phyloP scores from a whole-genome alignment of 495 filamentous ascomycete genomes.

The Penicillium angulare region DNA sequence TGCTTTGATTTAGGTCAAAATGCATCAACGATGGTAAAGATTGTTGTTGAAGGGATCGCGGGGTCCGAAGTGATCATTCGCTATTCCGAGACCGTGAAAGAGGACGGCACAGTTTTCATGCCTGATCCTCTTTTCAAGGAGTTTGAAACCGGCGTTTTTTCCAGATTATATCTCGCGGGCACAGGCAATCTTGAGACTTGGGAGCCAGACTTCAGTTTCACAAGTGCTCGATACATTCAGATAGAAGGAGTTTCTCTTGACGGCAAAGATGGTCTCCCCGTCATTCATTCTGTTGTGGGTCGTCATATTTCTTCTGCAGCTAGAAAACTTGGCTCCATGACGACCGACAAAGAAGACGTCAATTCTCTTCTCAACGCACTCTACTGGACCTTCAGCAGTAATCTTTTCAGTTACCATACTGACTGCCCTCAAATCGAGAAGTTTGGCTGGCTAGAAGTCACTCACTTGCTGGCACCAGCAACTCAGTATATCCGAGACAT shows the following conservation, averaged over 20 bases:
- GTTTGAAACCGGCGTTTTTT: constrained; percentile 27
- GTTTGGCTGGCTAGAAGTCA: constrained; percentile 32
- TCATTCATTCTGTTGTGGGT: constrained; percentile 20
- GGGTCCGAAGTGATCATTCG: constrained; percentile 26
- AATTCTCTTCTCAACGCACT: constrained; percentile 25
- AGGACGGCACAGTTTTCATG: constrained; percentile 26
- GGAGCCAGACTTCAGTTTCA: constrained; percentile 31
- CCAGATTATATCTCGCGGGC: constrained; percentile 21
- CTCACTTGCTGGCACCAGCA: constrained; percentile 27
- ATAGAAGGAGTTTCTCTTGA: constrained; percentile 23
- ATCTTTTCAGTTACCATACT: constrained; percentile 32
- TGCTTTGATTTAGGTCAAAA: constrained; percentile 30
- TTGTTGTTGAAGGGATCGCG: constrained; percentile 14
- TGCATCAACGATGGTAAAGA: constrained; percentile 21
- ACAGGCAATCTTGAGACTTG: constrained; percentile 23
- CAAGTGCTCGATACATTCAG: constrained; percentile 29
- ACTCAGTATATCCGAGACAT: constrained; percentile 32
- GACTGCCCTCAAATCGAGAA: constrained; percentile 35
- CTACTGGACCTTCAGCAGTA: constrained; percentile 27
- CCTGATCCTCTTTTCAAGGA: constrained; percentile 31
- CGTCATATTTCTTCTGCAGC: constrained; percentile 29
- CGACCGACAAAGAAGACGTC: constrained; percentile 27
- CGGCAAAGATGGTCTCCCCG: constrained; percentile 10
- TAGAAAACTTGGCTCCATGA: constrained; percentile 21
- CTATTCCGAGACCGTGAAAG: constrained; percentile 24